Percentiles rank a stretch among this genome's conserved stretches.
phyloP scores from a whole-genome alignment of 257 asterid species.

The Solanum boliviense region DNA sequence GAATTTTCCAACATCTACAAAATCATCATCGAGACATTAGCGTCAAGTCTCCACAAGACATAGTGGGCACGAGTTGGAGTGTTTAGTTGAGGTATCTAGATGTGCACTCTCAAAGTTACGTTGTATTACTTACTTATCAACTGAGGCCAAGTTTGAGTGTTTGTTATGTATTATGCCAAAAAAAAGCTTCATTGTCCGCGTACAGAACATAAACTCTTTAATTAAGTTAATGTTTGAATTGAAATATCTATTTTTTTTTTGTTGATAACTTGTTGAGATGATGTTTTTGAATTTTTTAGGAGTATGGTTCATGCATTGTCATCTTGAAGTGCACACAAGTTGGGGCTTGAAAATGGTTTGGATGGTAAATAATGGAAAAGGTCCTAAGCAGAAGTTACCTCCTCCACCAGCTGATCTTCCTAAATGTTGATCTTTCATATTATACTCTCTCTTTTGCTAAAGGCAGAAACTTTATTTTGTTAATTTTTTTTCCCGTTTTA shows the following conservation, averaged over 20 bases:
- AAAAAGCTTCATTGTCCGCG: background rate
- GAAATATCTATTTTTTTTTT: background rate
- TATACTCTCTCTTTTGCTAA: background rate
- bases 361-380: constrained; percentile 48
- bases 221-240: background rate
- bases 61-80: background rate
- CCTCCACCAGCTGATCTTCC: constrained; percentile 75
- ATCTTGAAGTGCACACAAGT: constrained; percentile 61
- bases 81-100: background rate
- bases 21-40: background rate
- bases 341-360: constrained; percentile 78
- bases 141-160: background rate
- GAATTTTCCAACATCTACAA: background rate
- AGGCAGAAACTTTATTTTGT: background rate
- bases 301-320: constrained; percentile 76
- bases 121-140: background rate
- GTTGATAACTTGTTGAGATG: background rate
- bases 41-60: background rate
- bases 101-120: background rate
- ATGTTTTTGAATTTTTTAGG: constrained; percentile 10
- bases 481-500: background rate
- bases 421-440: constrained; percentile 29
- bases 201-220: background rate
- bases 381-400: constrained; percentile 45
- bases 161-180: background rate